These are phyloP conservation scores for Thozetella sp. DNA, from an alignment of 495 filamentous ascomycete species.

Conservation along the genomic window DNA sequence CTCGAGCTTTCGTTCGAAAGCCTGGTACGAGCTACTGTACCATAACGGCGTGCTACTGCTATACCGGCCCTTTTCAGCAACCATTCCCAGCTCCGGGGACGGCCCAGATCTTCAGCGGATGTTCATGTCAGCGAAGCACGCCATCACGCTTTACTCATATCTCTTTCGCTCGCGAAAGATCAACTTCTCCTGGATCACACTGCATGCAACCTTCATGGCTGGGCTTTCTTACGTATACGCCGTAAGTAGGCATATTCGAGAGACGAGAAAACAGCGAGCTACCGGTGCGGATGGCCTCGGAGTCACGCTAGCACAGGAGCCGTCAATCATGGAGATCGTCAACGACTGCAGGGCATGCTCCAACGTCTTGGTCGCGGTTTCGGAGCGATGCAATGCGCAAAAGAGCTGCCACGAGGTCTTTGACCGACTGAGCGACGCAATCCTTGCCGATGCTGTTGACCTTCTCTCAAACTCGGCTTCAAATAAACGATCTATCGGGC, in stretches of 20 bases:
- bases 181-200: slow-evolving; percentile 29
- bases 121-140: slow-evolving; percentile 17
- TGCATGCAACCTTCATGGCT: slow-evolving; percentile 27
- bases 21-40: slow-evolving; percentile 30
- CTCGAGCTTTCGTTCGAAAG: slow-evolving; percentile 20
- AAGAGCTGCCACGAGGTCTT: slow-evolving; percentile 25
- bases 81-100: slow-evolving; percentile 10
- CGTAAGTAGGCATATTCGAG: slow-evolving; percentile 21
- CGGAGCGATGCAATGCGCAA: slow-evolving; percentile 21
- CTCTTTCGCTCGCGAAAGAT: slow-evolving; percentile 22
- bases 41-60: slow-evolving; percentile 24
- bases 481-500: background rate
- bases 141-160: slow-evolving; percentile 18
- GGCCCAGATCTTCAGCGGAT: slow-evolving; percentile 14
- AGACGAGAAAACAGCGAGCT: background rate
- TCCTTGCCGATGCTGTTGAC: slow-evolving; percentile 21
- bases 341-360: slow-evolving; percentile 25
- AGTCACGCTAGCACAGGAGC: slow-evolving; percentile 7
- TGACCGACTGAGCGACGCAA: slow-evolving; percentile 25
- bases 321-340: slow-evolving; percentile 23
- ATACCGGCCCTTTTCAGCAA: slow-evolving; percentile 23
- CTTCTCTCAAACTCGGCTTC: slow-evolving; percentile 9
- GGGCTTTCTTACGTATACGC: slow-evolving; percentile 27
- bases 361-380: slow-evolving; percentile 24
- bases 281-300: slow-evolving; percentile 1